phyloP scores from a whole-genome alignment of 148 eudicot genomes.

The Polygonum aviculare region DNA sequence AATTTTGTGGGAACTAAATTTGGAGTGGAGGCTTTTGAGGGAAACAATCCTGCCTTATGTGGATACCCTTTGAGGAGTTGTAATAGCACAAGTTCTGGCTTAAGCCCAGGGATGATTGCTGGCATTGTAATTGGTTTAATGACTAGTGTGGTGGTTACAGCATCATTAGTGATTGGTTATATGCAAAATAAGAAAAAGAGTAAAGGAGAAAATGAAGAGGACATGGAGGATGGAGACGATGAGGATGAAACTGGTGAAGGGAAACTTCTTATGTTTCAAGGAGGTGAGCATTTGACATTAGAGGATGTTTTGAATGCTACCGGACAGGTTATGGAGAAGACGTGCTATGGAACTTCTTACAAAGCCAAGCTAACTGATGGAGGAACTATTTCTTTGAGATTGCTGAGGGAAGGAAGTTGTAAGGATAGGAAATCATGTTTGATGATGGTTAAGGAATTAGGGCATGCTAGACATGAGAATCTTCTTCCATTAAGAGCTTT shows the following conservation, averaged over 20 bases:
- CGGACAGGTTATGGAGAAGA: constrained; percentile 95
- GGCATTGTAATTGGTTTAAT: constrained; percentile 86
- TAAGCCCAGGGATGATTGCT: constrained; percentile 84
- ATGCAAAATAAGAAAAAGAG: constrained; percentile 59
- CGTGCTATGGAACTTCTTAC: constrained; percentile 81
- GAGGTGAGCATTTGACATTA: constrained; percentile 77
- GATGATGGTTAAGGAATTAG: constrained; percentile 75
- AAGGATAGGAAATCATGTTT: constrained; percentile 71
- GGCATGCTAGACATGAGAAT: constrained; percentile 80
- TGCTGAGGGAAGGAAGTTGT: constrained; percentile 89
- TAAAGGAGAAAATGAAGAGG: constrained; percentile 48
- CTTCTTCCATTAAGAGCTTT: constrained; percentile 86
- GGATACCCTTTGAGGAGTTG: constrained; percentile 63
- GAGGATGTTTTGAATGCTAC: constrained; percentile 95
- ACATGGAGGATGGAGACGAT: constrained; percentile 36
- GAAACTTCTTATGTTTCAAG: constrained; percentile 72
- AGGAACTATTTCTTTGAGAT: constrained; percentile 80
- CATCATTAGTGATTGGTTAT: constrained; percentile 74
- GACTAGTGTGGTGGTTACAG: constrained; percentile 71
- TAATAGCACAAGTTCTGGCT: constrained; percentile 25
- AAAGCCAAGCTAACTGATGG: constrained; percentile 92
- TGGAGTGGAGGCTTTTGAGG: constrained; percentile 64
- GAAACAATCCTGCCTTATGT: constrained; percentile 69
- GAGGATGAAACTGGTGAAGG: constrained; percentile 65
- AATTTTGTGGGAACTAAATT: constrained; percentile 42